Evolutionary conservation across 805 yeast species (phyloP), one percentile per base, ranked within the genome.

Genomic region (Saturnispora besseyi): DNA sequence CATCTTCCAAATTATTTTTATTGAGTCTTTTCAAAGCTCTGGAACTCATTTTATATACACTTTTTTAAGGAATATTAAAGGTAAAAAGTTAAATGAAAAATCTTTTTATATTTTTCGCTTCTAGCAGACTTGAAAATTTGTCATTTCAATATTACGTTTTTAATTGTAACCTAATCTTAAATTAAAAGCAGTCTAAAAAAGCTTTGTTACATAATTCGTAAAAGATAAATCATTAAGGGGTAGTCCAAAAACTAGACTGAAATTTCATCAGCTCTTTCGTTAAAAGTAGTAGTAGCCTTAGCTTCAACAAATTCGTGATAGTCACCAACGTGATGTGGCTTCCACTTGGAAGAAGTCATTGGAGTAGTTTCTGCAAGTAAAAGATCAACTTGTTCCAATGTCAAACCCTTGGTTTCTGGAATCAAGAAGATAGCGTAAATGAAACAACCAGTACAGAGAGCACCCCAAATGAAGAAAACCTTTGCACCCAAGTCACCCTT

Each of bases 381-480:
- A 54, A 61, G 57, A 64, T 86, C 89, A 55, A 87, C 87, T 68
- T 87, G 89, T 69, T 87, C 95, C 64, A 87, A 75, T 42, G 86
- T 76, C 60, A 86, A 75, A 52, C 95, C 95, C 70, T 79, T 81
- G 49, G 95, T 87, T 68, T 85, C 91, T 59, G 81, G 80, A 53
- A 87, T 79, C 57, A 75, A 75, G 73, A 86, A 80, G 73, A 75
- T 79, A 48, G 85, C 85, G 65, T 83, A 87, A 67, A 83, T 71
- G 62, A 82, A 66, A 50, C 79, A 73, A 59, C 59, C 48, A 3
- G 54, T 46, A 58, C 70, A 66, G 45, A 65, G 55, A 10, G 66
- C 53, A 67, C 89, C 90, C 87, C 89, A 84, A 45, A 84, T 77
- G 66, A 81, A 84, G 69, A 82, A 82, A 41, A 82, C 84, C 57